Percentiles rank a stretch among this genome's conserved stretches.
These are phyloP conservation scores for Thielaviopsis populi DNA, from an alignment of 2,329 filamentous ascomycete species.

Conservation along the genomic window DNA sequence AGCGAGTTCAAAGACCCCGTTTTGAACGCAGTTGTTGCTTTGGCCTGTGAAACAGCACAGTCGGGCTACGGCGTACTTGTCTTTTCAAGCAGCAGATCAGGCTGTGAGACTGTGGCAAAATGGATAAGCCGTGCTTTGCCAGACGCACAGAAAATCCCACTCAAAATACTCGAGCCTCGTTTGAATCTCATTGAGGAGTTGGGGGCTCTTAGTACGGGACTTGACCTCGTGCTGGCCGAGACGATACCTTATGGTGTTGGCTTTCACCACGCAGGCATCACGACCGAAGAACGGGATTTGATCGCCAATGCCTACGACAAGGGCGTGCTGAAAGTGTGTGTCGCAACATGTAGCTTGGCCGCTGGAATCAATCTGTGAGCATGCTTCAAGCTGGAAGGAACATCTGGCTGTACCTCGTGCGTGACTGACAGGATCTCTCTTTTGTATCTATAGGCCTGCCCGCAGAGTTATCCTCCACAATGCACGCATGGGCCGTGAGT, in stretches of 20 bases:
- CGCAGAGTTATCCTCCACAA: slow-evolving; percentile 61
- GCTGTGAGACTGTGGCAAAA: slow-evolving; percentile 53
- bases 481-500: slow-evolving; percentile 58
- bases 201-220: slow-evolving; percentile 47
- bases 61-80: slow-evolving; percentile 56
- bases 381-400: no score
- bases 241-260: slow-evolving; percentile 53
- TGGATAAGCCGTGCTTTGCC: slow-evolving; percentile 55
- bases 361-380: slow-evolving; percentile 58
- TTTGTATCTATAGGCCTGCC: slow-evolving; percentile 32
- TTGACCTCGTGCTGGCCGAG: slow-evolving; percentile 50
- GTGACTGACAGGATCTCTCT: background rate
- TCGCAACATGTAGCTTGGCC: slow-evolving; percentile 67
- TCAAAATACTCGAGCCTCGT: slow-evolving; percentile 39
- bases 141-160: slow-evolving; percentile 30
- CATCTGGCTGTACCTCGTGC: background rate
- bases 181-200: slow-evolving; percentile 51
- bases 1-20: slow-evolving; percentile 50
- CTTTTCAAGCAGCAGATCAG: slow-evolving; percentile 54
- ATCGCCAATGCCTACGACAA: slow-evolving; percentile 56
- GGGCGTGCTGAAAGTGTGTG: slow-evolving; percentile 52
- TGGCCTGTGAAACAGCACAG: slow-evolving; percentile 53
- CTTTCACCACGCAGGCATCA: slow-evolving; percentile 62
- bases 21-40: slow-evolving; percentile 53
- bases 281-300: slow-evolving; percentile 58